Evolutionary conservation across 192 early-diverging fungal genomes (phyloP).

Genomic region (Backusella tarrabulga): DNA sequence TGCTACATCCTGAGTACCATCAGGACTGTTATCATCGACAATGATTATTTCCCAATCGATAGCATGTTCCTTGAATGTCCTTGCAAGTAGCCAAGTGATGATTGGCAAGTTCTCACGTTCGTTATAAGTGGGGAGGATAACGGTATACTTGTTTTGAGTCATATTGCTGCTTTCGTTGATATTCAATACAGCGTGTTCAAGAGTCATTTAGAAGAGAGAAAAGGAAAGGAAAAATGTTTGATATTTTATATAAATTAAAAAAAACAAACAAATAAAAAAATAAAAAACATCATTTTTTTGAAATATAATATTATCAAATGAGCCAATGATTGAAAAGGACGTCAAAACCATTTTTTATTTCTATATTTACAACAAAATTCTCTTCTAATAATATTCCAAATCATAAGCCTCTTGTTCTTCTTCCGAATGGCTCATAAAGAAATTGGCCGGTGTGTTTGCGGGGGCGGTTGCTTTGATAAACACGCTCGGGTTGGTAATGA

Average conservation of each 20-base stretch:
- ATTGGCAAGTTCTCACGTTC: conserved; percentile 96
- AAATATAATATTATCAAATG: neutral
- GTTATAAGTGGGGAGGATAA: conserved; percentile 98
- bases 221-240: neutral
- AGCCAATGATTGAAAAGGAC: neutral
- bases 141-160: conserved; percentile 74
- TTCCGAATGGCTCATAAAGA: neutral
- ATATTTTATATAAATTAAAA: neutral
- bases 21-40: conserved; percentile 94
- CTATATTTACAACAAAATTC: neutral
- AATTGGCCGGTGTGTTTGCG: conserved; percentile 1
- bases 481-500: neutral
- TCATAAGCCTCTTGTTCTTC: neutral
- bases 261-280: neutral
- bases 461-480: neutral
- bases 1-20: conserved; percentile 93
- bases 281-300: neutral
- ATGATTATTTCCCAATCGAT: conserved; percentile 97
- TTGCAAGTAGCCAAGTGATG: conserved; percentile 88
- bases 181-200: conserved; percentile 32
- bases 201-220: conserved; percentile 19
- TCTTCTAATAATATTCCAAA: neutral
- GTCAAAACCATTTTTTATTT: neutral
- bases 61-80: conserved; percentile 78
- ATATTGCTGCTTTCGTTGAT: conserved; percentile 26